Base-by-base conservation (phyloP, 176 grass and related monocot genomes). In the Avena eriantha region DNA sequence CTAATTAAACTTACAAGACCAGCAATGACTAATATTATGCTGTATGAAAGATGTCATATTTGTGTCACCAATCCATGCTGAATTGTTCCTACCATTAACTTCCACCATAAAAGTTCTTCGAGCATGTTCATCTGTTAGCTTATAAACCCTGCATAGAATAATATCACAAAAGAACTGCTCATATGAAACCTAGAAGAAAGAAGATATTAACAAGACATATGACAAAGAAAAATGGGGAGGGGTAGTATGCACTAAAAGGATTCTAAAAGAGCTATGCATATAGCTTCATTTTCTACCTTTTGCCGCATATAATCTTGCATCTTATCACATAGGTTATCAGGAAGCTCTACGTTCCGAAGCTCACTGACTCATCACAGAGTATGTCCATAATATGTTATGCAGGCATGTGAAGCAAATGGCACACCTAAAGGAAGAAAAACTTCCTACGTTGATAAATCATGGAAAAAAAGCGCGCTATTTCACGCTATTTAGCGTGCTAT, bases 231-330 rank as follows among this genome's bases (percentile, higher is more conserved):
- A 29, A 29, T 29, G 29, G 29, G 29, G 29, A 29, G 29, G 29
- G 21, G 7, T 0, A 45, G 17, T 50, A 2, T 66, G 5, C 6
- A 80, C 34, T 45, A 39, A 36, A 24, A 69, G n/a, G 69, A 14
- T 24, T 19, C 3, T 45, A 54, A 54, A 84, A 26, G 4, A 39
- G 10, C 45, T 29, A 29, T 29, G 29, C 15, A 26, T 35, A 31
- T 0, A 35, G 24, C 34, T 53, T 29, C 35, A 83, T 72, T 83
- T 13, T 57, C 0, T 86, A 94, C 96, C 93, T 96, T 92, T 33
- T 94, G 63, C n/a, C 94, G 74, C 35, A 94, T 96, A 77, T 96
- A 99, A 76, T 99, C 94, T 87, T 94, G 90, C 97, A 99, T 99
- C 82, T 94, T 98, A 79, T 94, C 90, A 73, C 97, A 99, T 21